Evolutionary conservation across 257 asterid species (phyloP).

Genomic region (Misopates orontium): DNA sequence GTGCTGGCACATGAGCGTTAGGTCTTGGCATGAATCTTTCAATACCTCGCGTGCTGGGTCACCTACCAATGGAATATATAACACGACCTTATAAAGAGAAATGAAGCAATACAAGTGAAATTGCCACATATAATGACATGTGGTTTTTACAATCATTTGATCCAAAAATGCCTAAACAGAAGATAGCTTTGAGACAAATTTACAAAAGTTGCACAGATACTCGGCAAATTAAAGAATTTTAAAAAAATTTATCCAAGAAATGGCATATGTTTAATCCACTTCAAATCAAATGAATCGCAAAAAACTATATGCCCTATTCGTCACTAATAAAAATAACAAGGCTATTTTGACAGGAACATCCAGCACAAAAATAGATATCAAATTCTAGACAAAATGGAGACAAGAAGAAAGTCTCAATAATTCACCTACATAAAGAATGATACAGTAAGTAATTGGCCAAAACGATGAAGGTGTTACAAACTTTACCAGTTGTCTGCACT

Average conservation of each 20-base stretch:
- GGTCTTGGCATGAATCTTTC: conserved; percentile 81
- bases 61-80: conserved; percentile 47
- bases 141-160: not conserved
- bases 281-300: no score
- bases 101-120: not conserved
- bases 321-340: no score
- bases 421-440: not conserved
- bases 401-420: not conserved
- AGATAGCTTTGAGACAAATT: not conserved
- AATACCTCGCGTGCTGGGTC: conserved; percentile 81
- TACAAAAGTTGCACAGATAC: no score
- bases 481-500: conserved; percentile 88
- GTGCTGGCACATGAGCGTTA: conserved; percentile 71
- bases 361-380: not conserved
- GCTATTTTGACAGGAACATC: not conserved
- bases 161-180: not conserved
- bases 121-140: not conserved
- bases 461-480: not conserved
- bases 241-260: no score
- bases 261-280: no score
- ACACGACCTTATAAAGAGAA: not conserved
- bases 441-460: not conserved
- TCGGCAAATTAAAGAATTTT: no score
- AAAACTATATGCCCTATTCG: no score
- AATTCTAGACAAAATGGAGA: no score